Percentiles rank a stretch among this genome's conserved stretches.
Evolutionary conservation across 176 grass and related monocot genomes (phyloP).

Genomic region (Carex scoparia): DNA sequence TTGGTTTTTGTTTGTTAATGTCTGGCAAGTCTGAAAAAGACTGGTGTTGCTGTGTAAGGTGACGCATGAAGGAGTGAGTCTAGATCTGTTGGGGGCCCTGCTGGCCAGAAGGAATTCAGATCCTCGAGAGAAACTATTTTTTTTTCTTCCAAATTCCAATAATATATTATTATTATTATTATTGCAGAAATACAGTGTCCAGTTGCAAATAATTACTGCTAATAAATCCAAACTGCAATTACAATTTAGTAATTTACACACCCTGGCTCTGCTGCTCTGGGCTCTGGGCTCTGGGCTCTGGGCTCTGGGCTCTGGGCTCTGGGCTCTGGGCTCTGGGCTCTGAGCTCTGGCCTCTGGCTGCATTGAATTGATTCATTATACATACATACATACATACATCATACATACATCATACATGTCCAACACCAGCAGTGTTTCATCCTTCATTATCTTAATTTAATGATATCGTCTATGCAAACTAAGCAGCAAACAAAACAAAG

Average conservation of each 20-base stretch:
- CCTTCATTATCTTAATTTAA: not conserved
- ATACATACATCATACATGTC: not conserved
- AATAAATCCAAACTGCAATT: not conserved
- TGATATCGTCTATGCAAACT: too few relatives aligned
- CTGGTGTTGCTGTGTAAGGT: not conserved
- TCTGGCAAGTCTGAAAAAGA: not conserved
- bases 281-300: too few relatives aligned
- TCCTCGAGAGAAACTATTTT: not conserved
- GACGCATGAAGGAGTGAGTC: not conserved
- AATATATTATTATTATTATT: not conserved
- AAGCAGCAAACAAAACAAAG: not conserved
- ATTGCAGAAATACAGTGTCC: not conserved
- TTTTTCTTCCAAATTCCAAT: not conserved
- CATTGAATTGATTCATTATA: too few relatives aligned
- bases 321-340: too few relatives aligned
- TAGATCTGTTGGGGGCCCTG: not conserved
- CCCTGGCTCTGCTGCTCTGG: too few relatives aligned
- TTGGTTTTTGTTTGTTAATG: not conserved
- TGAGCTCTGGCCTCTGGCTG: too few relatives aligned
- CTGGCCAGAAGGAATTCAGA: too few relatives aligned
- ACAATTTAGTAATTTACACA: too few relatives aligned
- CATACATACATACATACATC: too few relatives aligned
- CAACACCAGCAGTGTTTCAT: not conserved
- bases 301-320: too few relatives aligned
- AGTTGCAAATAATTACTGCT: not conserved